Conservation (phyloP, 345 rosid genomes). For the Gossypium bickii region DNA sequence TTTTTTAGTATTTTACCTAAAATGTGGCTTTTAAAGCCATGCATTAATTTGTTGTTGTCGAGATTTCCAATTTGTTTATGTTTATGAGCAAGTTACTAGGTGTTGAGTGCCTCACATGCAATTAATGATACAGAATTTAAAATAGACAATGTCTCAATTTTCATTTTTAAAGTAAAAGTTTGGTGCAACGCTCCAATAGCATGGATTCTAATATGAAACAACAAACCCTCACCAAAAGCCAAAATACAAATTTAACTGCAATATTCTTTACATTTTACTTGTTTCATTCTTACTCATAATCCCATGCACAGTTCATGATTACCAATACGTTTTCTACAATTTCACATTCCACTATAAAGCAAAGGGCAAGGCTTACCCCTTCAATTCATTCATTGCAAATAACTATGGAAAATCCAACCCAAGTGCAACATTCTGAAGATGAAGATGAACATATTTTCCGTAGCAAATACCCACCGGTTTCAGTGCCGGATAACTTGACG, state of each 20-base stretch:
- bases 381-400: not conserved
- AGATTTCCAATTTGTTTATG: not conserved
- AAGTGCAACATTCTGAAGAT: not conserved
- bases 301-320: constrained; percentile 28
- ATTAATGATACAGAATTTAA: not conserved
- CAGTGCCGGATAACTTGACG: constrained; percentile 57
- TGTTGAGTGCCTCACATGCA: not conserved
- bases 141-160: not conserved
- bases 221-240: constrained; percentile 27
- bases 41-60: not conserved
- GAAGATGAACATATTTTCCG: constrained; percentile 47
- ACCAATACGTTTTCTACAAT: not conserved
- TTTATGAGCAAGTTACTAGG: not conserved
- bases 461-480: constrained; percentile 54
- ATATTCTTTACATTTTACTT: constrained; percentile 11
- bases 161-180: not conserved
- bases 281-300: constrained; percentile 13
- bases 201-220: constrained; percentile 7
- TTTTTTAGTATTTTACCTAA: too few relatives aligned
- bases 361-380: too few relatives aligned
- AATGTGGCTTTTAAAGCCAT: not conserved
- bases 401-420: constrained; percentile 5
- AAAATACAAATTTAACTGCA: constrained; percentile 10
- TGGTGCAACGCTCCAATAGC: not conserved
- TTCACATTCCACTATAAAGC: constrained; percentile 19